These are phyloP conservation scores for Xylogone sp. DNA, from an alignment of 2,329 filamentous ascomycete species.

Conservation along the genomic window DNA sequence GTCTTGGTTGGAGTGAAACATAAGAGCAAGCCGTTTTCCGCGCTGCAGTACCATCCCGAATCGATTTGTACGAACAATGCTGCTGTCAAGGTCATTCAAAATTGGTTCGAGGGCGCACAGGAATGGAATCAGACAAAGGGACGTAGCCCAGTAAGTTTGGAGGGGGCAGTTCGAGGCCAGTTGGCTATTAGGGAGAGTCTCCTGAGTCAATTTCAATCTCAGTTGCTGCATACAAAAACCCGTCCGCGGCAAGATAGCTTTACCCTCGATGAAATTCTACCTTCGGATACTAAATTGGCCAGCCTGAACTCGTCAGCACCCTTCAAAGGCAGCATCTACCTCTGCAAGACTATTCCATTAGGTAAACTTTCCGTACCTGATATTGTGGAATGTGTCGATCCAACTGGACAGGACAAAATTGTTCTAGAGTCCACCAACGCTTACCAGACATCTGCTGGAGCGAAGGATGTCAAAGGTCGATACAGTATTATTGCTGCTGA, in stretches of 20 bases:
- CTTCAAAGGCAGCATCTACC: conserved; percentile 26
- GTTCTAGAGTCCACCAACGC: conserved; percentile 59
- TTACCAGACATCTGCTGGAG: conserved; percentile 37
- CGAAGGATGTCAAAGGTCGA: conserved; percentile 51
- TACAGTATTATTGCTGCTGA: conserved; percentile 73
- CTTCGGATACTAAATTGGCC: too few relatives aligned
- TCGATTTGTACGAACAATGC: conserved; percentile 61
- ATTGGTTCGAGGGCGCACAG: conserved; percentile 57
- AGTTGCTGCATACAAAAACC: not conserved
- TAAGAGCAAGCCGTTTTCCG: conserved; percentile 57
- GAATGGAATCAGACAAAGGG: conserved; percentile 36
- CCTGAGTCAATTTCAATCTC: conserved; percentile 14
- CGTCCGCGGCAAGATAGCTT: too few relatives aligned
- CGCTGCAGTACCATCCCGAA: conserved; percentile 69
- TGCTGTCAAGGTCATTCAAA: conserved; percentile 49
- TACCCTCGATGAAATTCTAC: too few relatives aligned
- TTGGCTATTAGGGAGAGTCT: conserved; percentile 22
- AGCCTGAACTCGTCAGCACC: too few relatives aligned
- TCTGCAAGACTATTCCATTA: conserved; percentile 39
- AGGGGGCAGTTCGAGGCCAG: conserved; percentile 14
- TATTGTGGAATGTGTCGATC: conserved; percentile 42
- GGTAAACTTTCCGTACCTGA: conserved; percentile 47
- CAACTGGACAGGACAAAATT: conserved; percentile 40
- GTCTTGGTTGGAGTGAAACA: conserved; percentile 62
- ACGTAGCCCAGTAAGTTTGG: conserved; percentile 3